A percentile compares a stretch with the other conserved stretches of the same genome.
These are phyloP conservation scores for Neodidymelliopsis sp. DNA, from an alignment of 2,329 filamentous ascomycete species.

Conservation along the genomic window DNA sequence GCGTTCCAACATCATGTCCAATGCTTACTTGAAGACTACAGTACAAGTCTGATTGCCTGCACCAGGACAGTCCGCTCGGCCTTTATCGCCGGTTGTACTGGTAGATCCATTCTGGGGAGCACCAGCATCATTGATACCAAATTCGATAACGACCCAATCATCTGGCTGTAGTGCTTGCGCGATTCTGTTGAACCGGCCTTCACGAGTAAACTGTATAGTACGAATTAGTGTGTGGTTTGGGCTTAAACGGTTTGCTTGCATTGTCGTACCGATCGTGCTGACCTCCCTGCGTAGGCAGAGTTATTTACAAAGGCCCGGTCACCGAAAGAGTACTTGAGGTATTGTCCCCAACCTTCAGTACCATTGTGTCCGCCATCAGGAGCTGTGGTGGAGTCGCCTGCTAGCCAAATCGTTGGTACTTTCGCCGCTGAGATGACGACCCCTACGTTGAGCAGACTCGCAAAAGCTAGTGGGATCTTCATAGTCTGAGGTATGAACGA, in stretches of 20 bases:
- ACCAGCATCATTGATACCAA: constrained; percentile 69
- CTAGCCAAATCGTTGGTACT: constrained; percentile 48
- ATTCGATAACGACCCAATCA: constrained; percentile 72
- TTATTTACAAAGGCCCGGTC: constrained; percentile 60
- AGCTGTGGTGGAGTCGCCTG: constrained; percentile 68
- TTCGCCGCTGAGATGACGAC: neutral
- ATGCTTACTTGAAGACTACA: constrained; percentile 53
- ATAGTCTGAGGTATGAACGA: neutral
- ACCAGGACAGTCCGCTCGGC: constrained; percentile 64
- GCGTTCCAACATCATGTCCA: no score
- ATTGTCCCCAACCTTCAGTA: constrained; percentile 64
- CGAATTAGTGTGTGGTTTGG: neutral
- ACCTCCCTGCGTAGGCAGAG: constrained; percentile 69
- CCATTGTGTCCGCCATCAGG: constrained; percentile 50
- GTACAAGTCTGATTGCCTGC: constrained; percentile 60
- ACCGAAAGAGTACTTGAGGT: constrained; percentile 60
- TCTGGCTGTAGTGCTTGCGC: constrained; percentile 59
- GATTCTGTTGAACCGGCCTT: constrained; percentile 67
- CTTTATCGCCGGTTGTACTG: constrained; percentile 62
- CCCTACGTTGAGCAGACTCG: neutral
- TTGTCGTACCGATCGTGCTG: constrained; percentile 61
- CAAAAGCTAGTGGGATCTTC: constrained; percentile 3
- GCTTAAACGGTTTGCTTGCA: no score
- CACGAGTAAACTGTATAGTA: constrained; percentile 61
- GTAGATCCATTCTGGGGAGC: constrained; percentile 57